Percentiles rank a stretch among this genome's conserved stretches.
Conservation (phyloP, 1,139 yeast species). For the Saccharomyces hybrid region DNA sequence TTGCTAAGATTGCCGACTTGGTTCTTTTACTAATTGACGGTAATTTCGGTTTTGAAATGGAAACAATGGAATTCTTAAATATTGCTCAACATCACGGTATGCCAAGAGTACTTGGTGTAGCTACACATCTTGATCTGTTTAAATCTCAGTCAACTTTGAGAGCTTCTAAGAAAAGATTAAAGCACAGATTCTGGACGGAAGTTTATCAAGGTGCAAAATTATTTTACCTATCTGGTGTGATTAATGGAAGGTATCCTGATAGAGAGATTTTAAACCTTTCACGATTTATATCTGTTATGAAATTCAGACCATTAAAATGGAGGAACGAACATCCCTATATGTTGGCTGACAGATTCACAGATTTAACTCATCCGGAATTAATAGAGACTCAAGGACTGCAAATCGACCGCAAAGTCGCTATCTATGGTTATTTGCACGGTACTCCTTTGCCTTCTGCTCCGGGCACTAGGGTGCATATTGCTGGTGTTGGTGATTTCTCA, state of each 20-base stretch:
- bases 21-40: slow-evolving; percentile 89
- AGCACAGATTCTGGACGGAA: slow-evolving; percentile 97
- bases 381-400: slow-evolving; percentile 68
- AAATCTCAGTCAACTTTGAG: slow-evolving; percentile 83
- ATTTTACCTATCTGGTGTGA: slow-evolving; percentile 89
- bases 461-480: slow-evolving; percentile 83
- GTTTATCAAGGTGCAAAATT: slow-evolving; percentile 97
- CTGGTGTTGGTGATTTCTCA: slow-evolving; percentile 89
- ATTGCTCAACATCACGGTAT: slow-evolving; percentile 97
- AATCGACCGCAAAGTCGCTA: slow-evolving; percentile 79
- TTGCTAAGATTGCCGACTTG: slow-evolving; percentile 91
- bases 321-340: slow-evolving; percentile 96
- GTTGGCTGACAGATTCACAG: slow-evolving; percentile 88
- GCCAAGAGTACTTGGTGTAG: slow-evolving; percentile 94
- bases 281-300: slow-evolving; percentile 93
- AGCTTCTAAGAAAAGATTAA: slow-evolving; percentile 84
- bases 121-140: slow-evolving; percentile 92
- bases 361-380: slow-evolving; percentile 83
- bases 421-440: slow-evolving; percentile 93
- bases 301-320: slow-evolving; percentile 97
- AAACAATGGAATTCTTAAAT: slow-evolving; percentile 96
- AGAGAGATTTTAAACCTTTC: slow-evolving; percentile 88
- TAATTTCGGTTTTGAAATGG: slow-evolving; percentile 98
- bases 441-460: slow-evolving; percentile 62
- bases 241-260: slow-evolving; percentile 96